Base-by-base conservation (phyloP, 768 basidiomycete genomes). In the Panellus pusillus region DNA sequence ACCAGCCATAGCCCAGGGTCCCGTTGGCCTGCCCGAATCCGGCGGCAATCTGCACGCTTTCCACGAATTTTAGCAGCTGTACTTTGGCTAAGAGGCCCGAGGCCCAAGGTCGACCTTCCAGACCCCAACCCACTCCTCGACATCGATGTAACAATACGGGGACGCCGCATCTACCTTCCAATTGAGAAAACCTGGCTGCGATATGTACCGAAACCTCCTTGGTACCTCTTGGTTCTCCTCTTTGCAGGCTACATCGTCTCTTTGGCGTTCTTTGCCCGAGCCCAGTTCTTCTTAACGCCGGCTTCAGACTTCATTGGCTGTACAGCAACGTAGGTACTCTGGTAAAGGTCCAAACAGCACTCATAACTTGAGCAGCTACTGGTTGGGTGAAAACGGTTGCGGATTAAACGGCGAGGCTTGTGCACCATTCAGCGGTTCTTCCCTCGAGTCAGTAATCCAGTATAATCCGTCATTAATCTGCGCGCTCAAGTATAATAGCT, bases 231-330 rank as follows among this genome's bases (percentile, higher is more conserved):
- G 54, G 58, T 77, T 35, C 35, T 86, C 49, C 72, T 90, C 14
- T 78, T 65, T 24, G 74, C 72, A 20, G 83, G 73, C 3, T 93
- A 89, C 66, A 84, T 93, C 57, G 75, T 91, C 46, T 80, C 77
- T 28, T 75, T 93, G 20, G 79, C 87, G 0, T 91, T 93, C 70
- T 79, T 92, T 57, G 70, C 82, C 11, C 79, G 88, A 15, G 78
- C 84, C 9, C 86, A 91, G 57, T 91, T 81, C 50, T 93, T 86
- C 68, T 70, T 83, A 35, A 86, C 82, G 3, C 85, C 86, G 2
- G 65, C 83, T 13, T 79, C 78, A 37, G 79, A 84, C 2, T 87
- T 83, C 62, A 75, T 86, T 47, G 44, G 54, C 20, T 60, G 50
- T 46, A 54, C 53, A 8, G 36, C 54, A 31, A 46, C 53, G 31